A percentile compares a stretch with the other conserved stretches of the same genome.
phyloP scores from a whole-genome alignment of 116 monocot genomes.

The Papilionanthe hybrid region DNA sequence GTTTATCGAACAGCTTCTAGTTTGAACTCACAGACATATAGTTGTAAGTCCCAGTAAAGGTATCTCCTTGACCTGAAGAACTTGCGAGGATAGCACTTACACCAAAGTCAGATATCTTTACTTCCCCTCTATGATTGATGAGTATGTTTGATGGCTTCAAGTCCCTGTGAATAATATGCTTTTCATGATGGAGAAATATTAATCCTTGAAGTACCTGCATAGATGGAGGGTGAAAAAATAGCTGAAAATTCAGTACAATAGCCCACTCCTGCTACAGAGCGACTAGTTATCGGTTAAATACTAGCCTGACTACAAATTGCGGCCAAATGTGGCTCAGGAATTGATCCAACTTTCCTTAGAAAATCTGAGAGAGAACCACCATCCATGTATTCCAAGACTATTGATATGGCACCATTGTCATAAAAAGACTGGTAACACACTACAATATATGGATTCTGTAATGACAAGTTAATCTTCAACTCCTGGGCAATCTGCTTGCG shows the following conservation, averaged over 20 bases:
- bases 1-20: background rate
- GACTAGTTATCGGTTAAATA: constrained; percentile 2
- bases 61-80: constrained; percentile 61
- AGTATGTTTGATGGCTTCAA: constrained; percentile 91
- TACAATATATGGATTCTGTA: constrained; percentile 61
- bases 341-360: constrained; percentile 56
- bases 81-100: constrained; percentile 67
- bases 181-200: constrained; percentile 84
- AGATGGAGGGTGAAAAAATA: background rate
- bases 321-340: constrained; percentile 81
- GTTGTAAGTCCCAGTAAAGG: constrained; percentile 67
- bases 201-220: constrained; percentile 73
- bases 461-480: constrained; percentile 72
- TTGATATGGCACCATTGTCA: constrained; percentile 77
- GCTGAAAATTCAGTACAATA: background rate
- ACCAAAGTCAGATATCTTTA: constrained; percentile 97
- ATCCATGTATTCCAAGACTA: constrained; percentile 97
- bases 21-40: constrained; percentile 84
- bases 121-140: constrained; percentile 86
- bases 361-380: constrained; percentile 83
- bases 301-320: constrained; percentile 85
- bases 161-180: constrained; percentile 81
- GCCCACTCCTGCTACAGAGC: constrained; percentile 1
- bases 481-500: constrained; percentile 69
- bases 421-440: constrained; percentile 80